Evolutionary conservation across 345 rosid genomes (phyloP).

Genomic region (Psidium friedrichsthalianum): DNA sequence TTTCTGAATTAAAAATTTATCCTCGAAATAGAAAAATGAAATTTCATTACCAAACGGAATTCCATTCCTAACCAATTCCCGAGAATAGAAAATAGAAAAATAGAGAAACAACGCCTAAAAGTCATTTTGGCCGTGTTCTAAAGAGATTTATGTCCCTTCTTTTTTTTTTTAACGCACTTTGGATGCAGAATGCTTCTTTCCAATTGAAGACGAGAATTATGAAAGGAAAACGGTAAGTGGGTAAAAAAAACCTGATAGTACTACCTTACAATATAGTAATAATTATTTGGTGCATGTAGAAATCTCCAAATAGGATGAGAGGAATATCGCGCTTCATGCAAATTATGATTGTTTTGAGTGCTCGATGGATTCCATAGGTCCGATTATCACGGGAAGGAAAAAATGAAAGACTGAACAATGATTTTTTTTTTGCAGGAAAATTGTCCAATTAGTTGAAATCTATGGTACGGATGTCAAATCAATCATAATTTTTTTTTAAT

Average conservation of each 20-base stretch:
- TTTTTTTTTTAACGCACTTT: neutral
- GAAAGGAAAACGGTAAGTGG: neutral
- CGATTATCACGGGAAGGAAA: neutral
- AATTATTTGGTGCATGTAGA: fast-evolving
- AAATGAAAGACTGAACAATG: neutral
- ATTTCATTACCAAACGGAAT: too few relatives aligned
- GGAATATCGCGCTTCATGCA: neutral
- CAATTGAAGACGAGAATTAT: neutral
- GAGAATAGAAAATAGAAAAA: too few relatives aligned
- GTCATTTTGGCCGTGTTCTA: too few relatives aligned
- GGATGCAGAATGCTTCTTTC: neutral
- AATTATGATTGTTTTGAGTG: neutral
- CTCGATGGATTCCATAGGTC: neutral
- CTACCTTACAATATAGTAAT: neutral
- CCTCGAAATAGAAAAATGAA: too few relatives aligned
- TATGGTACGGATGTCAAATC: too few relatives aligned
- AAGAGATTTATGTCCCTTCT: too few relatives aligned
- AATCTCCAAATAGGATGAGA: neutral
- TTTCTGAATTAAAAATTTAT: too few relatives aligned
- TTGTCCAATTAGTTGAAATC: too few relatives aligned
- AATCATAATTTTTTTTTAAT: too few relatives aligned
- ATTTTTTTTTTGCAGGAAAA: too few relatives aligned
- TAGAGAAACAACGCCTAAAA: too few relatives aligned
- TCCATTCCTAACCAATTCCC: too few relatives aligned
- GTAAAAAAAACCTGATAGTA: neutral